These are phyloP conservation scores for Gyrodon lividus DNA, from an alignment of 768 basidiomycete species.

Conservation along the genomic window DNA sequence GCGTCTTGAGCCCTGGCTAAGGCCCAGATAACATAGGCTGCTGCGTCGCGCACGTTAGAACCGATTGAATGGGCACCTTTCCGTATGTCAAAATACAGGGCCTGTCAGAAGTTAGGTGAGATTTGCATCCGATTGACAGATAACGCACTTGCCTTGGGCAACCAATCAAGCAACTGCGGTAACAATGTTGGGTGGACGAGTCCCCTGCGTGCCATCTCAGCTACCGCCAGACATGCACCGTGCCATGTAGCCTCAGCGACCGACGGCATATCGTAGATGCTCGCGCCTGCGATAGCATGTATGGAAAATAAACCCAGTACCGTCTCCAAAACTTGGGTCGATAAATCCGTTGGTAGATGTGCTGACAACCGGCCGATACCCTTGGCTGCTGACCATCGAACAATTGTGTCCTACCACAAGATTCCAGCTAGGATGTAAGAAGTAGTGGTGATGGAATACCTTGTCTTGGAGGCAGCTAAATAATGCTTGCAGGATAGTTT, in stretches of 20 bases:
- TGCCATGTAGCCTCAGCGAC: slow-evolving; percentile 92
- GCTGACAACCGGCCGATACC: slow-evolving; percentile 83
- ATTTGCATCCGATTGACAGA: slow-evolving; percentile 7
- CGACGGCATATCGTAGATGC: slow-evolving; percentile 68
- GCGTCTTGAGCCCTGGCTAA: slow-evolving; percentile 76
- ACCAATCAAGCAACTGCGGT: slow-evolving; percentile 69
- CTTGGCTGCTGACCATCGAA: slow-evolving; percentile 94
- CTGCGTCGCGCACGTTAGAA: slow-evolving; percentile 91
- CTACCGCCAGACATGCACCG: slow-evolving; percentile 88
- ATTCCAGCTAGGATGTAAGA: background rate
- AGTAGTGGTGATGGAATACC: slow-evolving; percentile 39
- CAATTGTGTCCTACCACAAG: slow-evolving; percentile 78
- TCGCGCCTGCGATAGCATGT: slow-evolving; percentile 64
- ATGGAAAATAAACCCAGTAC: slow-evolving; percentile 74
- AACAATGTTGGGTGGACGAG: slow-evolving; percentile 61
- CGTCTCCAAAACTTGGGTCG: slow-evolving; percentile 79
- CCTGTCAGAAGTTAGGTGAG: slow-evolving; percentile 46
- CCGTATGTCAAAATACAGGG: slow-evolving; percentile 86
- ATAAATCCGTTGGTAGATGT: slow-evolving; percentile 72
- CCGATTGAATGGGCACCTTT: slow-evolving; percentile 94
- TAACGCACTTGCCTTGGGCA: slow-evolving; percentile 60
- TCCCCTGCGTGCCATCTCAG: slow-evolving; percentile 86
- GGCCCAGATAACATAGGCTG: slow-evolving; percentile 94
- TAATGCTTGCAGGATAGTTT: slow-evolving; percentile 68
- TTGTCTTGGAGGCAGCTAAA: slow-evolving; percentile 78